Percentiles rank a stretch among this genome's conserved stretches.
These are phyloP conservation scores for Botrytis byssoidea DNA, from an alignment of 2,329 filamentous ascomycete species.

Conservation along the genomic window DNA sequence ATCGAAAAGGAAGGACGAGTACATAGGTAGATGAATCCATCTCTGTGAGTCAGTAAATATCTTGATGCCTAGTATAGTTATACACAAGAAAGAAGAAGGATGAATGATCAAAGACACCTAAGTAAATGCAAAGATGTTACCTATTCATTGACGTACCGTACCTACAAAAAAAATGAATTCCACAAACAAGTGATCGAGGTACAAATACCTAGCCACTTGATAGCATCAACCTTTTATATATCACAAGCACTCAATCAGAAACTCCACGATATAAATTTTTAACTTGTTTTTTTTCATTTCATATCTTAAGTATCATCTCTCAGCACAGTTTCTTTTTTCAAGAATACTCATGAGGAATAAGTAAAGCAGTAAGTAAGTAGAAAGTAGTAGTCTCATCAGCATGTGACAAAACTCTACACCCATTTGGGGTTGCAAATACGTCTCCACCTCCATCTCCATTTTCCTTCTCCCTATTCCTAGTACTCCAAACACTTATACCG, in stretches of 20 bases:
- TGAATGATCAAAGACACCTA: not conserved
- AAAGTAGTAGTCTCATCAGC: not conserved
- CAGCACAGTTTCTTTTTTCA: not conserved
- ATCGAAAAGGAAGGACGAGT: too few relatives aligned
- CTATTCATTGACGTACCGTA: not conserved
- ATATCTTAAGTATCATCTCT: not conserved
- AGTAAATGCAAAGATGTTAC: not conserved
- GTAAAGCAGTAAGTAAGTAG: conserved; percentile 1
- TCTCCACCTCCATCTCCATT: not conserved
- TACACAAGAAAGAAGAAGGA: not conserved
- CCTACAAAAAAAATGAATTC: not conserved
- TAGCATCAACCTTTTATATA: not conserved
- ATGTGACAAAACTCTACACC: conserved; percentile 6
- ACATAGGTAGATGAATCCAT: not conserved
- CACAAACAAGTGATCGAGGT: not conserved
- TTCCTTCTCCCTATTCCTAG: not conserved
- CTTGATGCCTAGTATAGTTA: not conserved
- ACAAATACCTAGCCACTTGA: not conserved
- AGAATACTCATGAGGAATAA: not conserved
- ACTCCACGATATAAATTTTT: not conserved
- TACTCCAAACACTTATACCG: conserved; percentile 4
- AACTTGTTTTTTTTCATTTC: conserved; percentile 13
- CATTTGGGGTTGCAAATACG: not conserved
- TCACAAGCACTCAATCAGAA: not conserved
- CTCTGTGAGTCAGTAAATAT: not conserved